A percentile compares a stretch with the other conserved stretches of the same genome.
Evolutionary conservation across 2,329 filamentous ascomycete genomes (phyloP).

Genomic region (Magnaporthiopsis rhizophila): DNA sequence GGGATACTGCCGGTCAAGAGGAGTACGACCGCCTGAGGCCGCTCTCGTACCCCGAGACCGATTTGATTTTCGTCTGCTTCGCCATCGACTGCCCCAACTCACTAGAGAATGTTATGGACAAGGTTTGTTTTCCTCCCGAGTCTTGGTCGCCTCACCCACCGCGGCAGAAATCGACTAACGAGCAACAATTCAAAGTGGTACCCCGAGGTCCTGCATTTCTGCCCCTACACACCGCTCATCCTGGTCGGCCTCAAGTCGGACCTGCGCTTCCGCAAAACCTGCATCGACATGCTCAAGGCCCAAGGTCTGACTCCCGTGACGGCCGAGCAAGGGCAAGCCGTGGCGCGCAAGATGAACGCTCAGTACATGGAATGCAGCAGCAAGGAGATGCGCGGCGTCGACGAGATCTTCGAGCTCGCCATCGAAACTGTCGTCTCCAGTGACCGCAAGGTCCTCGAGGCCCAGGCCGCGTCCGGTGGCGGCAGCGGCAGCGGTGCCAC

Average conservation of each 20-base stretch:
- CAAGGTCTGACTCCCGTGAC: constrained; percentile 95
- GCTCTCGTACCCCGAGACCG: constrained; percentile 95
- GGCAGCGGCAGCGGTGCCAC: constrained; percentile 24
- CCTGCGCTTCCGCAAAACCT: constrained; percentile 88
- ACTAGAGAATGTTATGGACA: constrained; percentile 96
- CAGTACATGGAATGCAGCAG: constrained; percentile 97
- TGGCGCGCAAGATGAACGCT: constrained; percentile 89
- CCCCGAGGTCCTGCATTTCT: constrained; percentile 97
- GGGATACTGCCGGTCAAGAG: constrained; percentile 98
- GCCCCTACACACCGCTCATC: constrained; percentile 91
- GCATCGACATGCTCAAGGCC: constrained; percentile 97
- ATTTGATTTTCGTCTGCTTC: constrained; percentile 97
- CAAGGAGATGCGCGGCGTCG: constrained; percentile 92
- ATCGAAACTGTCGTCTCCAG: constrained; percentile 85
- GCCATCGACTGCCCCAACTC: constrained; percentile 98
- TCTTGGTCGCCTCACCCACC: constrained; percentile 3
- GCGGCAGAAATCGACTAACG: neutral
- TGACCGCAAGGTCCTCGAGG: constrained; percentile 57
- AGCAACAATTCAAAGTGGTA: constrained; percentile 67
- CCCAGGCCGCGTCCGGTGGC: constrained; percentile 30
- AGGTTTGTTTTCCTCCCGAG: constrained; percentile 50
- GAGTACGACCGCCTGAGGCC: constrained; percentile 95
- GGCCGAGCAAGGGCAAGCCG: constrained; percentile 75
- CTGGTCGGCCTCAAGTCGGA: constrained; percentile 96
- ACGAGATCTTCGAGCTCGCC: constrained; percentile 90